These are phyloP conservation scores for Wickerhamomyces subpelliculosus DNA, from an alignment of 805 yeast species.

Conservation along the genomic window DNA sequence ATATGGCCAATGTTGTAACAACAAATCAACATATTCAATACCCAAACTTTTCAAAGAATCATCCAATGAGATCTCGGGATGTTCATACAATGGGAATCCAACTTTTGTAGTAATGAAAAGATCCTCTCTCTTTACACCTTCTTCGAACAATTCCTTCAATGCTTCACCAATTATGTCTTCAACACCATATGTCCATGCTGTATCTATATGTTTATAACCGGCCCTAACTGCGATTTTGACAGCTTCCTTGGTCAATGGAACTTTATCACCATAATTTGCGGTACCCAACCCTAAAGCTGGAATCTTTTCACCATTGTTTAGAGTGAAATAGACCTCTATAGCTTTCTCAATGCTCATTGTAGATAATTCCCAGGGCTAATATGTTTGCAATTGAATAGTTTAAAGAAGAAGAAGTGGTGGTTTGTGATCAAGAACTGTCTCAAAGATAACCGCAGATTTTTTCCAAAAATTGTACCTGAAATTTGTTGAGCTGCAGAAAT, in stretches of 20 bases:
- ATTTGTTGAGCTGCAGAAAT: no score
- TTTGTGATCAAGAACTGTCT: no score
- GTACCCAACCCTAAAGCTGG: conserved; percentile 68
- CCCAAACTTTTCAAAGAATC: conserved; percentile 49
- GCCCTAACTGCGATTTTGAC: conserved; percentile 51
- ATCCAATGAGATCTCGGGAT: conserved; percentile 43
- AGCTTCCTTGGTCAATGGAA: conserved; percentile 41
- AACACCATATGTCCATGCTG: conserved; percentile 56
- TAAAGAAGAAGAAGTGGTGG: no score
- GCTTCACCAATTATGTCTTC: conserved; percentile 39
- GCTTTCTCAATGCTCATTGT: no score
- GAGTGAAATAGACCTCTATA: no score
- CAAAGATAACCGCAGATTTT: no score
- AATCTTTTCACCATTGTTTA: conserved; percentile 48
- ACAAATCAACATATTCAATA: conserved; percentile 66
- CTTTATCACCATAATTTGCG: conserved; percentile 41
- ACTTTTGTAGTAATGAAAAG: conserved; percentile 65
- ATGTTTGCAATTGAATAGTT: no score
- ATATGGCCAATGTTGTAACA: conserved; percentile 77
- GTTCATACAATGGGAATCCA: conserved; percentile 43
- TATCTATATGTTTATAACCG: conserved; percentile 69
- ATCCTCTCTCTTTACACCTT: conserved; percentile 47
- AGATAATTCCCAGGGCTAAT: no score
- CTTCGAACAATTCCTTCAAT: conserved; percentile 38
- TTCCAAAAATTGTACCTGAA: no score